These are phyloP conservation scores for Metarhizium rileyi DNA, from an alignment of 2,329 filamentous ascomycete species.

Conservation along the genomic window DNA sequence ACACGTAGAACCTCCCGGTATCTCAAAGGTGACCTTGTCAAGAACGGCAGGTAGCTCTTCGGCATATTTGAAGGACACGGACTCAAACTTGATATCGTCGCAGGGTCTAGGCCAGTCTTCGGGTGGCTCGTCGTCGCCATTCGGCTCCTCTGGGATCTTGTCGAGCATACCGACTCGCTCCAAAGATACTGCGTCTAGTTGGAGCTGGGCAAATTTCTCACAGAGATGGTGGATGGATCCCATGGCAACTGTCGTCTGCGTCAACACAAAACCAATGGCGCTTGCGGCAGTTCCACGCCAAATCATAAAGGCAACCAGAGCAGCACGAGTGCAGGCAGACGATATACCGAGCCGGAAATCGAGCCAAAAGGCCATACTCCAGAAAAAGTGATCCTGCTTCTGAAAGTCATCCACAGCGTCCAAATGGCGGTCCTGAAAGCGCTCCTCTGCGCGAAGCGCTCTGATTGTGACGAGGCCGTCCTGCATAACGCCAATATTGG, in stretches of 20 bases:
- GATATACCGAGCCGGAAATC: slow-evolving; percentile 56
- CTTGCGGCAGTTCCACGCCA: slow-evolving; percentile 67
- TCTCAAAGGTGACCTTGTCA: slow-evolving; percentile 56
- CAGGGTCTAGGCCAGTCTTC: slow-evolving; percentile 65
- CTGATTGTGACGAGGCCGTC: slow-evolving; percentile 81
- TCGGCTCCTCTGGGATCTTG: slow-evolving; percentile 64
- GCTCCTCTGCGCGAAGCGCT: slow-evolving; percentile 67
- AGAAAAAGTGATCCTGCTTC: slow-evolving; percentile 94
- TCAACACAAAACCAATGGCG: slow-evolving; percentile 73
- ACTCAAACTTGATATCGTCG: slow-evolving; percentile 65
- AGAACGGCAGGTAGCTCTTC: slow-evolving; percentile 67
- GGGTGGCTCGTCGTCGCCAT: slow-evolving; percentile 58
- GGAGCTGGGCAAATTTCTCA: slow-evolving; percentile 70
- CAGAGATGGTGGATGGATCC: slow-evolving; percentile 47
- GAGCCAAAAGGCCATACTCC: slow-evolving; percentile 79
- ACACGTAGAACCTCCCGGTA: slow-evolving; percentile 54
- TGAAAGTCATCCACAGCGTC: slow-evolving; percentile 79
- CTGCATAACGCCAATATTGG: slow-evolving; percentile 82
- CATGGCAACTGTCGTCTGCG: slow-evolving; percentile 33
- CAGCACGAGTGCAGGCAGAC: slow-evolving; percentile 63
- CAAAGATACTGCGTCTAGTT: slow-evolving; percentile 87
- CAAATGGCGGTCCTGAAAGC: slow-evolving; percentile 74
- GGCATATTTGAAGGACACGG: slow-evolving; percentile 72
- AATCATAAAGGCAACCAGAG: slow-evolving; percentile 64
- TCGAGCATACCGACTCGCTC: slow-evolving; percentile 78